Conservation (phyloP, 257 asterid genomes). For the Gentiana macrophylla region DNA sequence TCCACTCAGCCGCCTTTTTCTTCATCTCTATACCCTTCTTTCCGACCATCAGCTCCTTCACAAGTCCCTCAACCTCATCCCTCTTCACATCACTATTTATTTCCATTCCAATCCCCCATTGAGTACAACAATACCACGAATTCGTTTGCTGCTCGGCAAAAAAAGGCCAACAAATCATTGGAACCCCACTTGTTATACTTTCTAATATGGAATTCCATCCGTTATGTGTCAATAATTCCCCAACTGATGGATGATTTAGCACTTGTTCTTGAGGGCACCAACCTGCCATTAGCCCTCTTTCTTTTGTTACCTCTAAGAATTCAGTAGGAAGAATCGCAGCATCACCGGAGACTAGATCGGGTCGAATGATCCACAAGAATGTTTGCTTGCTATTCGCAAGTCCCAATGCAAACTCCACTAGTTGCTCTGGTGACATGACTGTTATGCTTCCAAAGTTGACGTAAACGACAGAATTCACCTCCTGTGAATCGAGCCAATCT, state of each 20-base stretch:
- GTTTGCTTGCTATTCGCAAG: constrained; percentile 18
- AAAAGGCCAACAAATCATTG: constrained; percentile 30
- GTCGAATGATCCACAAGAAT: constrained; percentile 25
- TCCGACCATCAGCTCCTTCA: constrained; percentile 18
- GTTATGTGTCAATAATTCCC: constrained; percentile 22
- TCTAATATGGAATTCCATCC: constrained; percentile 29
- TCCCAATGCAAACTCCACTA: constrained; percentile 29
- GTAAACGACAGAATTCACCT: constrained; percentile 22
- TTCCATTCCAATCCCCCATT: constrained; percentile 21
- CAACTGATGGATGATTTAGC: constrained; percentile 15
- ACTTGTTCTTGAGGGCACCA: constrained; percentile 31
- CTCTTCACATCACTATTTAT: constrained; percentile 19
- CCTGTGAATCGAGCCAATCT: constrained; percentile 19
- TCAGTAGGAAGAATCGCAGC: constrained; percentile 16
- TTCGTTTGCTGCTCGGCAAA: constrained; percentile 22
- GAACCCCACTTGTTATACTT: constrained; percentile 20
- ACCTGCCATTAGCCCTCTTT: constrained; percentile 12
- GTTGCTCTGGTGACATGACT: constrained; percentile 12
- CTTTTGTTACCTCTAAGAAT: constrained; percentile 13
- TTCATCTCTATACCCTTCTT: constrained; percentile 17
- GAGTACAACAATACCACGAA: constrained; percentile 15
- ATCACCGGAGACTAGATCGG: constrained; percentile 19
- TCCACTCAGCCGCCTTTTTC: constrained; percentile 19
- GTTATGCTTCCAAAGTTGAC: constrained; percentile 31
- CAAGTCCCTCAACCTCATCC: constrained; percentile 15